phyloP scores from a whole-genome alignment of 169 alveolate species.

The Toxoplasma gondii region DNA sequence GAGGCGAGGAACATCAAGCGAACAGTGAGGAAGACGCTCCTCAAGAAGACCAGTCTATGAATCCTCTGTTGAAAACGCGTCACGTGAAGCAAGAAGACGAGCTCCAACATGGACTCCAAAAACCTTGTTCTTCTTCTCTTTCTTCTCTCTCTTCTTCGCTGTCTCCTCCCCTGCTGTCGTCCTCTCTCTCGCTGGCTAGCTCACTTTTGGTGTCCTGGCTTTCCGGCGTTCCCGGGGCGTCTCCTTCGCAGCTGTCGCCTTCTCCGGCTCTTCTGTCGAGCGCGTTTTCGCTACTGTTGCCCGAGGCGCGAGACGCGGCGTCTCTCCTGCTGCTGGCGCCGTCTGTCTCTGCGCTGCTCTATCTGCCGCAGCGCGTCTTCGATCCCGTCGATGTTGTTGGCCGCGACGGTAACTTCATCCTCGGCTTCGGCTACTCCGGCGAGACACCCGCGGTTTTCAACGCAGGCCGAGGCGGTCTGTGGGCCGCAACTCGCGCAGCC shows the following conservation, averaged over 20 bases:
- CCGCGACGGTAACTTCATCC: slow-evolving; percentile 84
- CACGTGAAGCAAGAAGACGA: too few species aligned
- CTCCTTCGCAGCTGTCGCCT: background rate
- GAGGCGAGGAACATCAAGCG: too few species aligned
- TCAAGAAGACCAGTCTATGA: too few species aligned
- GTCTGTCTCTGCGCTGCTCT: background rate
- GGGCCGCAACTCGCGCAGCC: slow-evolving; percentile 25
- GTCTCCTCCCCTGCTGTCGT: too few species aligned
- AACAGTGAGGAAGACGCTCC: too few species aligned
- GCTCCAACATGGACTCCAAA: too few species aligned
- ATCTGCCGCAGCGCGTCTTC: slow-evolving; percentile 72
- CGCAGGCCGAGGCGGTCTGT: slow-evolving; percentile 42
- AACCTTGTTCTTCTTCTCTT: too few species aligned
- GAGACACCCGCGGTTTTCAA: slow-evolving; percentile 49
- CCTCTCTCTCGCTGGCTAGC: too few species aligned
- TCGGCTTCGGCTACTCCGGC: slow-evolving; percentile 87
- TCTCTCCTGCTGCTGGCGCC: background rate
- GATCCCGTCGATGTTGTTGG: slow-evolving; percentile 85
- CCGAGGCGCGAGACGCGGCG: background rate
- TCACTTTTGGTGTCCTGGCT: slow-evolving; percentile 5
- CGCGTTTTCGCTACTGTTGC: background rate
- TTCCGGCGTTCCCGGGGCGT: slow-evolving; percentile 12
- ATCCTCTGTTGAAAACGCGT: too few species aligned
- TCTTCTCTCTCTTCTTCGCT: too few species aligned
- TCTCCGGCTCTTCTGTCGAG: background rate